phyloP scores from a whole-genome alignment of 1,284 basidiomycete genomes.

The Athelia psychrophila region DNA sequence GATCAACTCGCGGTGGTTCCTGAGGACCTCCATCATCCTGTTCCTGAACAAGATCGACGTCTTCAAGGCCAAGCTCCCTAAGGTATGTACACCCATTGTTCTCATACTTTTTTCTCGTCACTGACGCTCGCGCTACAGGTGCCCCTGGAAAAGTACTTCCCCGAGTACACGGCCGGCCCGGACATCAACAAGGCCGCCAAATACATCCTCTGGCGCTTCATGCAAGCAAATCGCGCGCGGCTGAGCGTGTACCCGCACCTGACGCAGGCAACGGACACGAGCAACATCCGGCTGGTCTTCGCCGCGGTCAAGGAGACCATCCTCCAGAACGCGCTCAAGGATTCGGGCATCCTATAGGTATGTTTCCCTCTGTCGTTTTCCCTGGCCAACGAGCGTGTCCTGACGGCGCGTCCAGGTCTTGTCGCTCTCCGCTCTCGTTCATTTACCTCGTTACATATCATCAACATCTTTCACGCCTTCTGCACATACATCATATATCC shows the following conservation, averaged over 20 bases:
- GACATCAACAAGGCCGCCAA: constrained; percentile 99
- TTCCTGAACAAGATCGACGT: constrained; percentile 97
- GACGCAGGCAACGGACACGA: constrained; percentile 80
- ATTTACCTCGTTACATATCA: too few relatives aligned
- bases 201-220: constrained; percentile 97
- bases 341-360: constrained; percentile 69
- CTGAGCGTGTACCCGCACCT: constrained; percentile 90
- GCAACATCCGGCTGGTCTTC: constrained; percentile 88
- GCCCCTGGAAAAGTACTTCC: constrained; percentile 88
- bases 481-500: too few relatives aligned
- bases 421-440: too few relatives aligned
- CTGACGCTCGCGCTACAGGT: constrained; percentile 40
- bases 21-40: constrained; percentile 88
- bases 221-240: constrained; percentile 89
- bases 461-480: too few relatives aligned
- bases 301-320: constrained; percentile 99
- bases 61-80: constrained; percentile 91
- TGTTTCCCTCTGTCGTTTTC: too few relatives aligned
- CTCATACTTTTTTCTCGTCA: not conserved
- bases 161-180: constrained; percentile 91
- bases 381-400: too few relatives aligned
- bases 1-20: constrained; percentile 98
- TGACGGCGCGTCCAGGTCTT: too few relatives aligned
- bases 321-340: constrained; percentile 85
- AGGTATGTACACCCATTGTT: constrained; percentile 39